Evolutionary conservation across 2,329 filamentous ascomycete species (phyloP).

Genomic region (Raffaelea arxii): DNA sequence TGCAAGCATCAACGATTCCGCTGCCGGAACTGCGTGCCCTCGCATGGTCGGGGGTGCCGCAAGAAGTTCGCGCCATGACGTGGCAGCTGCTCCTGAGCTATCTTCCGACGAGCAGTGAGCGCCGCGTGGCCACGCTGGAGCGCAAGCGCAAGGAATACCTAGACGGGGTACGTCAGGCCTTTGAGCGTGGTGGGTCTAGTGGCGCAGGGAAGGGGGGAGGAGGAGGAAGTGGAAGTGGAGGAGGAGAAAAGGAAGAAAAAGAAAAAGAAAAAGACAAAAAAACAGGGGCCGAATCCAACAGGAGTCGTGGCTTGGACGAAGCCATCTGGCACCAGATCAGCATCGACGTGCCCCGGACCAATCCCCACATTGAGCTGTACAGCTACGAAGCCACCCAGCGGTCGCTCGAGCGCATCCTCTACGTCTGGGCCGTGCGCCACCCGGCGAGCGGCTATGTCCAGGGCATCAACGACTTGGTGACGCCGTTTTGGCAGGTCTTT

Average conservation of each 20-base stretch:
- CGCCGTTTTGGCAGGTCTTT: conserved; percentile 97
- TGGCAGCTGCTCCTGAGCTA: conserved; percentile 96
- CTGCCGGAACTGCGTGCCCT: conserved; percentile 72
- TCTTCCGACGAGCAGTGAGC: conserved; percentile 90
- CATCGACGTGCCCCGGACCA: conserved; percentile 93
- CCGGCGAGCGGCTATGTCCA: conserved; percentile 97
- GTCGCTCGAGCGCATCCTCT: conserved; percentile 87
- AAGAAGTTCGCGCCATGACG: conserved; percentile 96
- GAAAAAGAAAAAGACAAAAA: conserved; percentile 1
- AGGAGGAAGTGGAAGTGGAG: no score
- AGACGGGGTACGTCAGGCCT: conserved; percentile 72
- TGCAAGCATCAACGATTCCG: conserved; percentile 85
- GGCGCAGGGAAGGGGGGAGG: conserved; percentile 14
- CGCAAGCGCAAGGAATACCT: conserved; percentile 94
- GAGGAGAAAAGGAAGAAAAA: conserved; percentile 1
- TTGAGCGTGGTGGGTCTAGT: conserved; percentile 60
- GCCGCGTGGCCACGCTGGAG: conserved; percentile 80
- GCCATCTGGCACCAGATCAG: conserved; percentile 99
- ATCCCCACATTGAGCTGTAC: conserved; percentile 91
- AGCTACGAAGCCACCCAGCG: conserved; percentile 92
- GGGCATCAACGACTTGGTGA: conserved; percentile 96
- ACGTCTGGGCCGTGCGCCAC: conserved; percentile 95
- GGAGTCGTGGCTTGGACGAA: conserved; percentile 59
- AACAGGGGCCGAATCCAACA: conserved; percentile 5
- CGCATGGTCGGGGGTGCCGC: conserved; percentile 90